These are phyloP conservation scores for Nissolia schottii DNA, from an alignment of 306 rosid species.

Conservation along the genomic window DNA sequence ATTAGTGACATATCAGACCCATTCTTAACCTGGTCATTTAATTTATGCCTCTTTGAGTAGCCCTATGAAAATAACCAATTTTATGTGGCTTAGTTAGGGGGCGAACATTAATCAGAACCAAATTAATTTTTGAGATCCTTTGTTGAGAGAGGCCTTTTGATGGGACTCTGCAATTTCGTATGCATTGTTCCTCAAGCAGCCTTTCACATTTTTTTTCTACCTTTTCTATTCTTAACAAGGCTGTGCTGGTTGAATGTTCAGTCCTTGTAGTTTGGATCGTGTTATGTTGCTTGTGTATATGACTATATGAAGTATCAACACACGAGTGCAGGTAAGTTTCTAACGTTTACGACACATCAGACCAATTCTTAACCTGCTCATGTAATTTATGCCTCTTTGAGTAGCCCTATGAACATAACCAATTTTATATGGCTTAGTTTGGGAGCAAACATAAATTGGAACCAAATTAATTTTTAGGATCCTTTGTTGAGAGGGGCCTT, in stretches of 20 bases:
- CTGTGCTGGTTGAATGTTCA: neutral
- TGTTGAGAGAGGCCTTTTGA: slow-evolving; percentile 20
- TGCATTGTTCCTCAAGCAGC: neutral
- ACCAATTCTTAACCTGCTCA: neutral
- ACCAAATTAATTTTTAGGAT: neutral
- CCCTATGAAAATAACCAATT: neutral
- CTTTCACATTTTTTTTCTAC: neutral
- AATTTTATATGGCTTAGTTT: slow-evolving; percentile 15
- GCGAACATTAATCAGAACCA: slow-evolving; percentile 9
- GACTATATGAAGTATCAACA: too few relatives aligned
- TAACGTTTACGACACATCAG: too few relatives aligned
- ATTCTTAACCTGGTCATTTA: neutral
- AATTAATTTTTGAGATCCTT: neutral
- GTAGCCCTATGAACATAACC: neutral
- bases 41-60: slow-evolving; percentile 13
- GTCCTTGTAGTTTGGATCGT: neutral
- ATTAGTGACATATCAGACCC: too few relatives aligned
- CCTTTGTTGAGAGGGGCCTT: slow-evolving; percentile 4
- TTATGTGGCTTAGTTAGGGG: slow-evolving; percentile 25
- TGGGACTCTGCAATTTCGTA: neutral
- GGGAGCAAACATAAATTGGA: slow-evolving; percentile 18
- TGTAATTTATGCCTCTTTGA: slow-evolving; percentile 1
- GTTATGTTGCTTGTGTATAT: too few relatives aligned
- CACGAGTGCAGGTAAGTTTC: too few relatives aligned
- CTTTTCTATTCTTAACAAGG: neutral